A percentile compares a stretch with the other conserved stretches of the same genome.
Conservation (phyloP, 1,284 basidiomycete species). For the Farysia itapuensis region DNA sequence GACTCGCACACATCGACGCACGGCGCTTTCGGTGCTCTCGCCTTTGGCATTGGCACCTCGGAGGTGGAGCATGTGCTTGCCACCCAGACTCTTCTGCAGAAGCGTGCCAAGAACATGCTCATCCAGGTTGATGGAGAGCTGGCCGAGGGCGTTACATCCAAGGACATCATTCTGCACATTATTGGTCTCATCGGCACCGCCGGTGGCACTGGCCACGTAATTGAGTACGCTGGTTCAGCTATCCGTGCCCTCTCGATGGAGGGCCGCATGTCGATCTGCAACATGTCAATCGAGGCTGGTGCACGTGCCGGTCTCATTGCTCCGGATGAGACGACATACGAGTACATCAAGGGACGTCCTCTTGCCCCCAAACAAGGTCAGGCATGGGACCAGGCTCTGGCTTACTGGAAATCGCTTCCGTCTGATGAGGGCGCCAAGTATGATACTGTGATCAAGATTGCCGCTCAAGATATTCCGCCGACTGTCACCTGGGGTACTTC, state of each 20-base stretch:
- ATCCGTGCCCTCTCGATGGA: slow-evolving; percentile 56
- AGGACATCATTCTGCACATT: slow-evolving; percentile 58
- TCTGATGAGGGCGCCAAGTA: slow-evolving; percentile 52
- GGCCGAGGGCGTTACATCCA: slow-evolving; percentile 54
- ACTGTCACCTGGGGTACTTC: slow-evolving; percentile 58
- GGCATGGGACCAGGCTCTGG: slow-evolving; percentile 52
- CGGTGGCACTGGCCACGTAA: slow-evolving; percentile 56
- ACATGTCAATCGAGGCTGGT: slow-evolving; percentile 60
- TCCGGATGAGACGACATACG: slow-evolving; percentile 56
- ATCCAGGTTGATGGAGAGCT: slow-evolving; percentile 57
- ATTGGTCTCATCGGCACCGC: slow-evolving; percentile 58
- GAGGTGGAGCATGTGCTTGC: slow-evolving; percentile 59
- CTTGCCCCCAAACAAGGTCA: slow-evolving; percentile 51
- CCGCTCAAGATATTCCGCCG: slow-evolving; percentile 55
- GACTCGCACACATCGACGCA: slow-evolving; percentile 59
- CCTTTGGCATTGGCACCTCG: slow-evolving; percentile 58
- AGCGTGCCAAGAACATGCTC: slow-evolving; percentile 57
- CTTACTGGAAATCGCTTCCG: slow-evolving; percentile 56
- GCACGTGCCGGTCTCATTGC: slow-evolving; percentile 59
- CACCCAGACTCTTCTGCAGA: slow-evolving; percentile 57
- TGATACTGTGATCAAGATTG: slow-evolving; percentile 53
- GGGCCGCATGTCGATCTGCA: slow-evolving; percentile 59
- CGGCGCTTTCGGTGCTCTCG: slow-evolving; percentile 58
- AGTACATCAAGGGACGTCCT: slow-evolving; percentile 56
- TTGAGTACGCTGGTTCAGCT: slow-evolving; percentile 55